Evolutionary conservation across 139 green algal species (phyloP), one percentile per base, ranked within the genome.

Genomic region (Zygnema cylindricum): DNA sequence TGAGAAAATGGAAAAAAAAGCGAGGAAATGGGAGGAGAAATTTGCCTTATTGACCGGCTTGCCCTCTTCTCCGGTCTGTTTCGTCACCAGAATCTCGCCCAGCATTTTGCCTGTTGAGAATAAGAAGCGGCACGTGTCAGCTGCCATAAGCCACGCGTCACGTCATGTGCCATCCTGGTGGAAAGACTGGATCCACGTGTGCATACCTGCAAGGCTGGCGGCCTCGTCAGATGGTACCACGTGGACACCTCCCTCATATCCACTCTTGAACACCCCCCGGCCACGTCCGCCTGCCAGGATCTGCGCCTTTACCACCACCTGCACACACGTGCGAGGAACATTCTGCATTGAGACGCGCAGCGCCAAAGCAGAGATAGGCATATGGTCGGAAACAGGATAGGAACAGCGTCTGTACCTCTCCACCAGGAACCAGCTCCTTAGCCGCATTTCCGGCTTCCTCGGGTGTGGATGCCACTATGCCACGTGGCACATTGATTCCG

Each of bases 271-370:
- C 0, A 89, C 95, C 25, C 97, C 97, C 55, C 98, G 82, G 42
- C 97, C 97, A 42, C 97, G 94, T 2, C 97, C 97, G 1, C 97
- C 97, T 1, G 97, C 97, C 39, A 99, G 92, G 71, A 99, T 76
- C 88, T 99, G 97, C 57, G 92, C 96, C 93, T 99, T 99, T 35
- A 99, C 69, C 33, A 99, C 97, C 0, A 99, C 93, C 93, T 98
- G 94, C 0, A 94, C 94, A 22, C 57, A 73, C n/a, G n/a, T n/a
- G n/a, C n/a, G 57, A 73, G 57, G 57, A 30, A 30, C 57, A 30
- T 30, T 30, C 30, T n/a, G n/a, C n/a, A n/a, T n/a, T n/a, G n/a
- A n/a, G n/a, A n/a, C n/a, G n/a, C n/a, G n/a, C n/a, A n/a, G n/a
- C n/a, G n/a, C n/a, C n/a, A n/a, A n/a, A n/a, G n/a, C n/a, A n/a